Conservation (phyloP, 352 stramenopile genomes). For the Phytophthora pistaciae region DNA sequence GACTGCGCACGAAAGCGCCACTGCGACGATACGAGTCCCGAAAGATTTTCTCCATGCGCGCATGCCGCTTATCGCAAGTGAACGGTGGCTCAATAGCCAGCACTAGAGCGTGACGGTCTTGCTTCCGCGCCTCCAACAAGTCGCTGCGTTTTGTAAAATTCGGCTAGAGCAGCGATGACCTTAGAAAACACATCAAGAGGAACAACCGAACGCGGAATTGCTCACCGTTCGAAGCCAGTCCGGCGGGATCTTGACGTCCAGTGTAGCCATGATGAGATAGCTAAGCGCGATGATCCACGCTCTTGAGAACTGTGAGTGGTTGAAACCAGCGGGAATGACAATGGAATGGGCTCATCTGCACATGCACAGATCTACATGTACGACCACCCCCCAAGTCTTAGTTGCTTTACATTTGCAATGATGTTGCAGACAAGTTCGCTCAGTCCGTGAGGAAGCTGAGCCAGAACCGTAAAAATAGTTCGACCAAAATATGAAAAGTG, state of each 20-base stretch:
- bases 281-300: not conserved
- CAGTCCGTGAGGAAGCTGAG: constrained; percentile 22
- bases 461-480: constrained; percentile 27
- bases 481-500: not conserved
- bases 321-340: constrained; percentile 10
- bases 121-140: constrained; percentile 51
- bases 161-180: constrained; percentile 34
- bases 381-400: not conserved
- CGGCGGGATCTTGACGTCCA: constrained; percentile 55
- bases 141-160: constrained; percentile 52
- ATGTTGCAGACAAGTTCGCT: constrained; percentile 1
- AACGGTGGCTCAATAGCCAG: constrained; percentile 34
- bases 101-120: constrained; percentile 50
- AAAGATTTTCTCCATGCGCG: constrained; percentile 53
- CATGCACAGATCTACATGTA: not conserved
- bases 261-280: constrained; percentile 32
- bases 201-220: constrained; percentile 1
- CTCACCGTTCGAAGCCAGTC: constrained; percentile 62
- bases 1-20: constrained; percentile 52
- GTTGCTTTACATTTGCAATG: not conserved
- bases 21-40: constrained; percentile 59
- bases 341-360: constrained; percentile 2
- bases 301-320: not conserved
- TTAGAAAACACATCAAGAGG: not conserved
- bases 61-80: constrained; percentile 53